These are phyloP conservation scores for Auricularia cornea DNA, from an alignment of 768 basidiomycete genomes.

Conservation along the genomic window DNA sequence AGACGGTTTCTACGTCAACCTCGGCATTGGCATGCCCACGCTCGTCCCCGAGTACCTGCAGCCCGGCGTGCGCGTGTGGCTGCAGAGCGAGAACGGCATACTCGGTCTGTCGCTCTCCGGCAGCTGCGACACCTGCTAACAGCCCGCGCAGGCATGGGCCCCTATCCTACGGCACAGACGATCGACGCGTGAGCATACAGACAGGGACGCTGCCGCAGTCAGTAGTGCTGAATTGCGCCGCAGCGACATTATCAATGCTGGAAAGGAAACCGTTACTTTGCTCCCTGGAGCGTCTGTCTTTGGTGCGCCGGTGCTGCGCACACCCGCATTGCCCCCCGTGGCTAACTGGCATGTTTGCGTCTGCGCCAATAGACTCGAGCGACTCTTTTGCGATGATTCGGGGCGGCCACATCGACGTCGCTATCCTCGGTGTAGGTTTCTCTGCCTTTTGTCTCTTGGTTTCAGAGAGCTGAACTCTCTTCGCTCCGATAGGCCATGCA, in stretches of 20 bases:
- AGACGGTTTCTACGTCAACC: constrained; percentile 81
- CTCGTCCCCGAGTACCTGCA: constrained; percentile 74
- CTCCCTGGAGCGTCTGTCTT: constrained; percentile 88
- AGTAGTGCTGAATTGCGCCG: constrained; percentile 3
- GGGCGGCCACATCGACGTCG: constrained; percentile 89
- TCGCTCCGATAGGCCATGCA: constrained; percentile 78
- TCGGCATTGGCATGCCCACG: constrained; percentile 77
- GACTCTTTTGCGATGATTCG: constrained; percentile 98
- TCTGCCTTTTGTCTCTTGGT: too few relatives aligned
- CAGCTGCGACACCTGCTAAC: background rate
- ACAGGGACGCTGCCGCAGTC: background rate
- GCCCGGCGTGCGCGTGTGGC: constrained; percentile 70
- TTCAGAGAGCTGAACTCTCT: too few relatives aligned
- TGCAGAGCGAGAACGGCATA: constrained; percentile 88
- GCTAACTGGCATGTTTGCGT: background rate
- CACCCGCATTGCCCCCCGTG: background rate
- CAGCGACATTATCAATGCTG: constrained; percentile 89
- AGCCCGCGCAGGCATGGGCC: constrained; percentile 25
- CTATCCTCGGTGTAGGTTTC: constrained; percentile 75
- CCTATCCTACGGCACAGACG: constrained; percentile 75
- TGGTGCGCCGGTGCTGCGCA: constrained; percentile 34
- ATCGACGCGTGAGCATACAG: constrained; percentile 60
- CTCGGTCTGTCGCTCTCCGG: constrained; percentile 57
- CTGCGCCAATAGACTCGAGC: constrained; percentile 68
- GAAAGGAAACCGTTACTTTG: constrained; percentile 90